Evolutionary conservation across 257 asterid species (phyloP).

Genomic region (Catharanthus roseus): DNA sequence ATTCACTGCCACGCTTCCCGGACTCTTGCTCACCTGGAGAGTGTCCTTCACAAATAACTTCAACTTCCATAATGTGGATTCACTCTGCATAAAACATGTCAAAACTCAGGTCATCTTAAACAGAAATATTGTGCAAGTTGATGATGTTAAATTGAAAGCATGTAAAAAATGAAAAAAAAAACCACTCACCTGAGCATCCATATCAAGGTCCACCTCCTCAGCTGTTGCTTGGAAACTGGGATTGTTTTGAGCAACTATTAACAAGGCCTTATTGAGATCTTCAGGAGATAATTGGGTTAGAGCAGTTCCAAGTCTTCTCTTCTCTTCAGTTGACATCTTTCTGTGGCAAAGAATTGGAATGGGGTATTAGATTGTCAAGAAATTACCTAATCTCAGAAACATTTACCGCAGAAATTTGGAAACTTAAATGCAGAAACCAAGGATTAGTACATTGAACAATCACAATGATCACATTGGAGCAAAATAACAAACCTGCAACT

Average conservation of each 20-base stretch:
- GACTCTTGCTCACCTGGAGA: conserved; percentile 46
- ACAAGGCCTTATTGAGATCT: conserved; percentile 66
- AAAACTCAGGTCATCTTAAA: background rate
- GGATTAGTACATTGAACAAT: background rate
- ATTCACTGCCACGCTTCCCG: conserved; percentile 30
- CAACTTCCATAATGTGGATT: conserved; percentile 73
- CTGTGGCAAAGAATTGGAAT: conserved; percentile 19
- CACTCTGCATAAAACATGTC: conserved; percentile 53
- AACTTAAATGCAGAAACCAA: background rate
- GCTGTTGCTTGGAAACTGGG: conserved; percentile 50
- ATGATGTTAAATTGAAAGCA: background rate
- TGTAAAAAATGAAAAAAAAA: background rate
- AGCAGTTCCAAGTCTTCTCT: conserved; percentile 68
- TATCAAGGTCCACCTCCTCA: conserved; percentile 68
- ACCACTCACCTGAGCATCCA: conserved; percentile 64
- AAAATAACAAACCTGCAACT: conserved; percentile 67
- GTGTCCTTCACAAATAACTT: conserved; percentile 68
- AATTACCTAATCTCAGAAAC: background rate
- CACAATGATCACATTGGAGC: background rate
- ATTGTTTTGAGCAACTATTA: conserved; percentile 56
- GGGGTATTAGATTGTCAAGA: background rate
- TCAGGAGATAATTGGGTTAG: conserved; percentile 59
- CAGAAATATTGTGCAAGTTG: background rate
- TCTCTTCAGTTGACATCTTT: conserved; percentile 77
- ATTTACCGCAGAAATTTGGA: too few species aligned